A percentile compares a stretch with the other conserved stretches of the same genome.
Evolutionary conservation across 2,329 filamentous ascomycete genomes (phyloP).

Genomic region (Fusarium praegraminearum): DNA sequence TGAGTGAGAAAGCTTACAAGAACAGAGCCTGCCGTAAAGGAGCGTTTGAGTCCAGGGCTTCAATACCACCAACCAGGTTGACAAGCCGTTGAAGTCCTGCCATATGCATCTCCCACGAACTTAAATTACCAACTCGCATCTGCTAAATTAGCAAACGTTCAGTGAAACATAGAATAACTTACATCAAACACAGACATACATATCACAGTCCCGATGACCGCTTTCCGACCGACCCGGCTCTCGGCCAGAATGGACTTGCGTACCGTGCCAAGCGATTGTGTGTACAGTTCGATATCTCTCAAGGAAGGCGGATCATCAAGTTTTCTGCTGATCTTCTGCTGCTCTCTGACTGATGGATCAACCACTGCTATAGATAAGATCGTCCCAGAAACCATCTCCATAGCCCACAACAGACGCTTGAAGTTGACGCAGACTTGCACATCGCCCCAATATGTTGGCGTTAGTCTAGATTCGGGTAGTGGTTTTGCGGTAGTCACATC

Average conservation of each 20-base stretch:
- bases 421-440: constrained; percentile 38
- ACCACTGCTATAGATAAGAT: constrained; percentile 33
- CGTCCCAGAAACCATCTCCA: constrained; percentile 39
- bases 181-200: constrained; percentile 41
- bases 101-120: constrained; percentile 38
- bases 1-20: constrained; percentile 5
- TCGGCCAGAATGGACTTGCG: constrained; percentile 15
- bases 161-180: background rate
- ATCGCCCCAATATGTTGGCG: constrained; percentile 37
- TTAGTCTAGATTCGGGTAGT: background rate
- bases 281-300: constrained; percentile 35
- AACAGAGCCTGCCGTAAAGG: constrained; percentile 36
- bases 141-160: constrained; percentile 1
- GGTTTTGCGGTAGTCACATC: background rate
- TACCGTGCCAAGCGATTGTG: constrained; percentile 29
- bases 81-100: constrained; percentile 28
- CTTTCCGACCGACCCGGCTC: background rate
- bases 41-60: constrained; percentile 12
- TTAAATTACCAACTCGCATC: constrained; percentile 29
- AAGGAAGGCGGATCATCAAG: background rate
- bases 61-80: constrained; percentile 22
- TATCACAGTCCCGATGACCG: constrained; percentile 35
- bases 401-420: constrained; percentile 32
- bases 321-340: background rate
- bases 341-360: constrained; percentile 6